phyloP scores from a whole-genome alignment of 2,329 filamentous ascomycete genomes.

The Dendryphion nanum region DNA sequence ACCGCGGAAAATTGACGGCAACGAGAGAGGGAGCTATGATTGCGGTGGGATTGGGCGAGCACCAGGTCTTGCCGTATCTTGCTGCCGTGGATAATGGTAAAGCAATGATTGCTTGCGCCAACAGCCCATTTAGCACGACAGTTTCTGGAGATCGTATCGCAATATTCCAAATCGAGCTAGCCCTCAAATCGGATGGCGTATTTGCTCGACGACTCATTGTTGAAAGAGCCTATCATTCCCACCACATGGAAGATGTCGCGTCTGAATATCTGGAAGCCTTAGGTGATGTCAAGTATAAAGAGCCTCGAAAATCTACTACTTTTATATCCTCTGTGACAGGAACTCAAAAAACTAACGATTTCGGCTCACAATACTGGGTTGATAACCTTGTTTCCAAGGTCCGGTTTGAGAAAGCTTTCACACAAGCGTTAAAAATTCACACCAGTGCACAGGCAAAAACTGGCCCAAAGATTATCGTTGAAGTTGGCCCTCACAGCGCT shows the following conservation, averaged over 20 bases:
- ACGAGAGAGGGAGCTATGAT: neutral
- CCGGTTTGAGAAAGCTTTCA: constrained; percentile 20
- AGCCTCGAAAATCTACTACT: neutral
- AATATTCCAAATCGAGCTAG: neutral
- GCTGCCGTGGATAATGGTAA: neutral
- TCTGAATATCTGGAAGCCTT: constrained; percentile 2
- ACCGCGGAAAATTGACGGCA: constrained; percentile 2
- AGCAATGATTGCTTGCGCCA: constrained; percentile 2
- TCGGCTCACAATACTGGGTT: constrained; percentile 5
- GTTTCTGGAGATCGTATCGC: constrained; percentile 1
- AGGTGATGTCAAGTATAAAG: neutral
- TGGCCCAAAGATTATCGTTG: constrained; percentile 16
- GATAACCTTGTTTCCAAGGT: constrained; percentile 33
- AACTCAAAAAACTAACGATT: constrained; percentile 1
- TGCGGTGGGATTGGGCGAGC: neutral
- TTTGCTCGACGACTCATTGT: constrained; percentile 2
- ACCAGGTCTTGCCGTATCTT: neutral
- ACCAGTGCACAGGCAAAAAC: neutral
- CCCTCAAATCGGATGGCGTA: neutral
- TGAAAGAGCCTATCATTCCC: constrained; percentile 15
- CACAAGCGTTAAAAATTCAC: constrained; percentile 2
- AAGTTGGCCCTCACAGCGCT: constrained; percentile 24
- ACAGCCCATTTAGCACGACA: constrained; percentile 2
- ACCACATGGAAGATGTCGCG: constrained; percentile 34
- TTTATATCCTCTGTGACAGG: constrained; percentile 9